phyloP scores from a whole-genome alignment of 441 rosid species.

The Adansonia grandidieri region DNA sequence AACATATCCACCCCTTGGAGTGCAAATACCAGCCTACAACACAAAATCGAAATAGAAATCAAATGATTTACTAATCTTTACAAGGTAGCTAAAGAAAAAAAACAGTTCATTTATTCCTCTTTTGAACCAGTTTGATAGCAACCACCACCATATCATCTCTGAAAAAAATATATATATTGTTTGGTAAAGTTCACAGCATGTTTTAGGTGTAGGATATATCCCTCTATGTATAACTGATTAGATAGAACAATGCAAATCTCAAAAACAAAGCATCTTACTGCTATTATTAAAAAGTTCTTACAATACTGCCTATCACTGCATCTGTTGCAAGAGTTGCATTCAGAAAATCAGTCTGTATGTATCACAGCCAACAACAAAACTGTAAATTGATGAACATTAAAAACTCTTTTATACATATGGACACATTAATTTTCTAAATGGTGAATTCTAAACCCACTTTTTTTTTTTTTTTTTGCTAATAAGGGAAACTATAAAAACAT shows the following conservation, averaged over 20 bases:
- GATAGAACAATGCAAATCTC: not conserved
- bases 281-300: conserved; percentile 37
- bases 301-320: conserved; percentile 84
- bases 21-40: conserved; percentile 60
- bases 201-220: not conserved
- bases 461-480: not conserved
- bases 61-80: conserved; percentile 21
- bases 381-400: not conserved
- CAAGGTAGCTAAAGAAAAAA: not conserved
- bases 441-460: not conserved
- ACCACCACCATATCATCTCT: conserved; percentile 3
- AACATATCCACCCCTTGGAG: conserved; percentile 96
- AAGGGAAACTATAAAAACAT: not conserved
- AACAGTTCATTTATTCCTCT: not conserved
- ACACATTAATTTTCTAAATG: not conserved
- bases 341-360: conserved; percentile 65
- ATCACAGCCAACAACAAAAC: conserved; percentile 23
- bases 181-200: not conserved
- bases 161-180: not conserved
- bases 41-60: conserved; percentile 21
- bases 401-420: not conserved
- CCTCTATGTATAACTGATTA: not conserved
- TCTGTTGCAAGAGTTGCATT: conserved; percentile 92
- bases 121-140: not conserved
- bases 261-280: not conserved